Evolutionary conservation across 2,329 filamentous ascomycete genomes (phyloP).

Genomic region (Colletotrichum nymphaeae): DNA sequence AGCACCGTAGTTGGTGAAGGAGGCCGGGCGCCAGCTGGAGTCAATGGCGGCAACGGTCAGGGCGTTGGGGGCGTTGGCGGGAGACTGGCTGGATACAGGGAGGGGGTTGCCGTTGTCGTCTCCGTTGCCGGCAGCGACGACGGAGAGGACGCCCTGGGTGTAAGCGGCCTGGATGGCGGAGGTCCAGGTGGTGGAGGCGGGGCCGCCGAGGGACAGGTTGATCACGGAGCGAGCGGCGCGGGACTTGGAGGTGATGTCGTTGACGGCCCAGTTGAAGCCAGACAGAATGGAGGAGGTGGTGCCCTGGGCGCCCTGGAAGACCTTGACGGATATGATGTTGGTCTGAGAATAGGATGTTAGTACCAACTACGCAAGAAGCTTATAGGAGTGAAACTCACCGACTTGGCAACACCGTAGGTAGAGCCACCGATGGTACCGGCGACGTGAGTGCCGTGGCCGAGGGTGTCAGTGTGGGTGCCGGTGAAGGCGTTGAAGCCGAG

Average conservation of each 20-base stretch:
- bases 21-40: constrained; percentile 49
- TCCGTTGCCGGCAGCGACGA: constrained; percentile 67
- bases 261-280: constrained; percentile 55
- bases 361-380: too few species aligned
- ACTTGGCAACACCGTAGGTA: constrained; percentile 59
- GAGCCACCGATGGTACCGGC: constrained; percentile 57
- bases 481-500: constrained; percentile 50
- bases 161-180: constrained; percentile 60
- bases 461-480: constrained; percentile 47
- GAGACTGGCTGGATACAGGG: constrained; percentile 46
- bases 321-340: constrained; percentile 54
- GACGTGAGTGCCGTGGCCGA: constrained; percentile 61
- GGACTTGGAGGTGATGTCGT: constrained; percentile 54
- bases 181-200: constrained; percentile 56
- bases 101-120: constrained; percentile 42
- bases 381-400: constrained; percentile 44
- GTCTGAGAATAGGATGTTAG: too few species aligned
- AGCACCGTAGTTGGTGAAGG: constrained; percentile 63
- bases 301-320: constrained; percentile 49
- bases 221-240: constrained; percentile 58
- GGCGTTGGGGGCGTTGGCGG: constrained; percentile 58
- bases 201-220: constrained; percentile 66
- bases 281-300: constrained; percentile 45
- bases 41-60: constrained; percentile 65
- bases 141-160: constrained; percentile 58